phyloP scores from a whole-genome alignment of 352 stramenopile genomes.

The Phytophthora tentaculata region DNA sequence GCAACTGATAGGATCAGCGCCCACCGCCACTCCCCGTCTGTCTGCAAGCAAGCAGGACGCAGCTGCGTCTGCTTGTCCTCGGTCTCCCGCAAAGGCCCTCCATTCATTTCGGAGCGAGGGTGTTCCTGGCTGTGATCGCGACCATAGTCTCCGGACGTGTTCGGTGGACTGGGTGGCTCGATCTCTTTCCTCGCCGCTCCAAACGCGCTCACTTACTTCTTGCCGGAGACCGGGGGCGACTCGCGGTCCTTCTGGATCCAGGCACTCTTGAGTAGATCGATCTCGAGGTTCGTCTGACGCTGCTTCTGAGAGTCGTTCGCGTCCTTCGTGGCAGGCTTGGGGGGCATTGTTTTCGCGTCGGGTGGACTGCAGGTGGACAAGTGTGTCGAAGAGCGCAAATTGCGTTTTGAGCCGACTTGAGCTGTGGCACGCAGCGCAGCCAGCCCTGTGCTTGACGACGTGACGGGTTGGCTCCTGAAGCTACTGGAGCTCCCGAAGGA shows the following conservation, averaged over 20 bases:
- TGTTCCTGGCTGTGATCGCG: slow-evolving; percentile 6
- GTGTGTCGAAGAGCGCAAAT: slow-evolving; percentile 42
- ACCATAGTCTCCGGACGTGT: slow-evolving; percentile 6
- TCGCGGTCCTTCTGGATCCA: slow-evolving; percentile 71
- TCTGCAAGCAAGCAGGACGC: slow-evolving; percentile 17
- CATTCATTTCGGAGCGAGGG: slow-evolving; percentile 20
- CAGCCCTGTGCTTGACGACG: slow-evolving; percentile 35
- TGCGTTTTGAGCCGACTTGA: slow-evolving; percentile 43
- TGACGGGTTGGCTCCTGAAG: slow-evolving; percentile 44
- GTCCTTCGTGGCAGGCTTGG: slow-evolving; percentile 40
- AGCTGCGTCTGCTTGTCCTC: slow-evolving; percentile 31
- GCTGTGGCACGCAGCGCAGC: slow-evolving; percentile 26
- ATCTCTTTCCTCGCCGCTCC: background rate
- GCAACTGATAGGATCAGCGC: slow-evolving; percentile 22
- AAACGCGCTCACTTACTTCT: slow-evolving; percentile 33
- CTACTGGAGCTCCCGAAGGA: slow-evolving; percentile 38
- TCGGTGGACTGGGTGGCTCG: slow-evolving; percentile 1
- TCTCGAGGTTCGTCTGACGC: slow-evolving; percentile 71
- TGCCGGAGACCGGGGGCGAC: slow-evolving; percentile 32
- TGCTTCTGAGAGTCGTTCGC: slow-evolving; percentile 56
- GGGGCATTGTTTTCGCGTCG: slow-evolving; percentile 35
- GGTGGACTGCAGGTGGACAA: slow-evolving; percentile 21
- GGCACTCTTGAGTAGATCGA: slow-evolving; percentile 65
- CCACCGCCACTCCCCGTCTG: slow-evolving; percentile 19
- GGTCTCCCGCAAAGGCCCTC: slow-evolving; percentile 15